Base-by-base conservation (phyloP, 345 rosid genomes). In the Citrus inodora region DNA sequence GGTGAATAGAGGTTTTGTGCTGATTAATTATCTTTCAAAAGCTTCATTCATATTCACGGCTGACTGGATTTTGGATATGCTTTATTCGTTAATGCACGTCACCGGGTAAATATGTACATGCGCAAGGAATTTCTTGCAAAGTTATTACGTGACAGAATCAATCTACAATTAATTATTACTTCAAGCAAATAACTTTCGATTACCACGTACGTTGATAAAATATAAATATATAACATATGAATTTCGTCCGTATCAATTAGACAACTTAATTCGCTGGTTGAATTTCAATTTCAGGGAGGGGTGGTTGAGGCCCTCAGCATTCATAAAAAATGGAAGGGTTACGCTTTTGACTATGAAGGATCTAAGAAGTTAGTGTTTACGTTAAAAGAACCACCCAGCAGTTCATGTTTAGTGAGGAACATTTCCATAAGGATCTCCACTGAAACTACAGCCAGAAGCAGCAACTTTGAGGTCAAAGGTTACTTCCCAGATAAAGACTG, bases 321-420 rank as follows among this genome's bases (percentile, higher is more conserved):
- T 53, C 77, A 89, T 32, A 90, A 79, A 84, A 93, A 84, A 73
- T 93, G 97, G 98, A 93, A 84, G 75, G 97, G 93, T 27, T 93
- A 90, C 81, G 76, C 78, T 62, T 87, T 63, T 8, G 89, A 89
- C 70, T 92, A 91, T 5, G 86, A 90, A 86, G 97, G 92, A 73
- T 76, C 85, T 25, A 87, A 89, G 71, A 90, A 86, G 80, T 76
- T 81, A 82, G 93, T 89, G 59, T 95, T 95, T 85, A 88, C 87
- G 59, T 67, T 93, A 33, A 92, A 84, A 77, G 97, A 93, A 42
- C 93, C 95, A 46, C 22, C 22, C n/a, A 6, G 80, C 5, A 65
- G 75, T 6, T 85, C 88, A 13, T 94, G 91, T 75, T 80, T 87
- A 64, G 72, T 77, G 10, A 80, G 78, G 80, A 86, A 73, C 82